Conservation (phyloP, 225 moss, liverwort and hornwort genomes). For the Physcomitrium patens region DNA sequence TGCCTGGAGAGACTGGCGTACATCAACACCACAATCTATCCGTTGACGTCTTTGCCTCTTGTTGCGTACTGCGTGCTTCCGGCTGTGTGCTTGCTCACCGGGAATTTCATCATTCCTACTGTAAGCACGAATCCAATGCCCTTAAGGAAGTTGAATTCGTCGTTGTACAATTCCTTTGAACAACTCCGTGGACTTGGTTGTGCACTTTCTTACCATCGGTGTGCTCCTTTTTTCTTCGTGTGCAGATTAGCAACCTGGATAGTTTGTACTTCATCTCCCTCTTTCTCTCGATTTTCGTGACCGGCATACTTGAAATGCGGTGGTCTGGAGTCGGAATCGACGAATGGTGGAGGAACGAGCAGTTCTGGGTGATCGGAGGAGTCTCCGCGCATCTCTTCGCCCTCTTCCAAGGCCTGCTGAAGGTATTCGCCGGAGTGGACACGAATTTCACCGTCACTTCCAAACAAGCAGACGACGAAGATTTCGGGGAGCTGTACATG, state of each 20-base stretch:
- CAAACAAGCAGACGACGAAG: conserved; percentile 67
- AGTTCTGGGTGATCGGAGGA: conserved; percentile 98
- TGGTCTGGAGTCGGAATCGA: conserved; percentile 94
- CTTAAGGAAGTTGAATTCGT: too few species aligned
- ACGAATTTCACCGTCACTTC: conserved; percentile 96
- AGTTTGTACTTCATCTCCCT: conserved; percentile 88
- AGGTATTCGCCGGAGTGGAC: conserved; percentile 88
- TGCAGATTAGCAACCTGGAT: conserved; percentile 88
- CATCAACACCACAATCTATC: conserved; percentile 87
- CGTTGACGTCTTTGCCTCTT: conserved; percentile 81
- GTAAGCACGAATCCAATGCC: conserved; percentile 34
- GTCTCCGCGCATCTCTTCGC: conserved; percentile 92
- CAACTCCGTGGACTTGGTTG: neutral
- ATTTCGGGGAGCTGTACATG: conserved; percentile 75
- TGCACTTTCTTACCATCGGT: neutral
- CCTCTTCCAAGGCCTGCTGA: conserved; percentile 82
- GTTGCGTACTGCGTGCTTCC: conserved; percentile 90
- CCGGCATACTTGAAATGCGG: conserved; percentile 90
- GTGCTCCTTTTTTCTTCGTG: too few species aligned
- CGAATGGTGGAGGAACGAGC: conserved; percentile 99
- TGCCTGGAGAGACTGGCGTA: conserved; percentile 89
- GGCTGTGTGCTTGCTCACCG: conserved; percentile 86
- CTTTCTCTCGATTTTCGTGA: conserved; percentile 87
- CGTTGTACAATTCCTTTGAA: neutral
- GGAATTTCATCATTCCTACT: conserved; percentile 93